These are phyloP conservation scores for Metschnikowia lachancei DNA, from an alignment of 805 yeast genomes.

Conservation along the genomic window DNA sequence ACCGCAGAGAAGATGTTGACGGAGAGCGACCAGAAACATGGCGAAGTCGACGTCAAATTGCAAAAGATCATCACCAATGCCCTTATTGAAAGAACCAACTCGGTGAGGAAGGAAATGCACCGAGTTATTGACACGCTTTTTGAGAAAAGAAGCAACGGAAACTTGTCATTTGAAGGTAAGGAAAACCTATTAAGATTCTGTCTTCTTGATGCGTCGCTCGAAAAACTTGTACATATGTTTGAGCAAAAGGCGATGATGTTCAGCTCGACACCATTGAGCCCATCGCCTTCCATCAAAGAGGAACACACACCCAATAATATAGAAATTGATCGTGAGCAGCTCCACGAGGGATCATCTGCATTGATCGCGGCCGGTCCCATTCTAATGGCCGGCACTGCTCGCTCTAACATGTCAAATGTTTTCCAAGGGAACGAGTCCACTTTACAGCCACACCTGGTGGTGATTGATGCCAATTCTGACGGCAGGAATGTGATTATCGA, in stretches of 20 bases:
- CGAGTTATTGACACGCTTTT: slow-evolving; percentile 50
- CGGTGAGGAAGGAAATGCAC: slow-evolving; percentile 51
- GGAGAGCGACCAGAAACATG: slow-evolving; percentile 19
- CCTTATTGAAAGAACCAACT: slow-evolving; percentile 48
- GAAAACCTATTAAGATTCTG: slow-evolving; percentile 54
- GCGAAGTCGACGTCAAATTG: slow-evolving; percentile 35
- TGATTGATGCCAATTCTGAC: slow-evolving; percentile 57
- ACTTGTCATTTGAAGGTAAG: slow-evolving; percentile 52
- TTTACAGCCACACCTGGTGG: slow-evolving; percentile 67
- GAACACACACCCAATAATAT: neutral
- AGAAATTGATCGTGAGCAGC: slow-evolving; percentile 25
- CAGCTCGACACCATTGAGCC: slow-evolving; percentile 20
- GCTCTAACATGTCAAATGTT: slow-evolving; percentile 1
- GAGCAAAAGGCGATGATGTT: slow-evolving; percentile 37
- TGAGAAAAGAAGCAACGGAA: slow-evolving; percentile 44
- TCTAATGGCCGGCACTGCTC: slow-evolving; percentile 24
- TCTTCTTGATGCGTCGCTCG: slow-evolving; percentile 52
- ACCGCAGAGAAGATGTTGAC: slow-evolving; percentile 66
- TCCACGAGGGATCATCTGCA: slow-evolving; percentile 51
- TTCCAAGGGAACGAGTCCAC: slow-evolving; percentile 23
- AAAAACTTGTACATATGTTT: slow-evolving; percentile 50
- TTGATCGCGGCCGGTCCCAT: slow-evolving; percentile 53
- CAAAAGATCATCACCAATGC: slow-evolving; percentile 49
- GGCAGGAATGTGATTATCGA: slow-evolving; percentile 58
- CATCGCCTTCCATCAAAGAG: slow-evolving; percentile 15